Evolutionary conservation across 2,329 filamentous ascomycete genomes (phyloP).

Genomic region (Fusarium temperatum): DNA sequence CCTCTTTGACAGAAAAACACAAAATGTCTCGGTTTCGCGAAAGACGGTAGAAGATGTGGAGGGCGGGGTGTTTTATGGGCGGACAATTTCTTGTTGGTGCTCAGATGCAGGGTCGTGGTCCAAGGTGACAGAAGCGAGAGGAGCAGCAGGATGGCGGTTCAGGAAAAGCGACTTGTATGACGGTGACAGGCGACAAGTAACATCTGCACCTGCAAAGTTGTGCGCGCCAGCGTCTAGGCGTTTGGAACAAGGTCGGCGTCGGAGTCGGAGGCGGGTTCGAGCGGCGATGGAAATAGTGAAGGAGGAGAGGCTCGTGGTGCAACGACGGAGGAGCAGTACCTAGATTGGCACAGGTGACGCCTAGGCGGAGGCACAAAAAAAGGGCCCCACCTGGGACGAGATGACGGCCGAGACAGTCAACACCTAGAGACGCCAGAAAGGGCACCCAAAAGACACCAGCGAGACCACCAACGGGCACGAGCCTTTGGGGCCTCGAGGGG

Average conservation of each 20-base stretch:
- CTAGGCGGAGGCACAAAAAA: slow-evolving; percentile 44
- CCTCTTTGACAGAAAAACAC: slow-evolving; percentile 3
- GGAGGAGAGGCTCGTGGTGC: slow-evolving; percentile 45
- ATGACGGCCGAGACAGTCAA: slow-evolving; percentile 46
- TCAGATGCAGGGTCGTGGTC: slow-evolving; percentile 38
- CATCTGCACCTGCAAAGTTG: slow-evolving; percentile 41
- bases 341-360: slow-evolving; percentile 47
- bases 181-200: slow-evolving; percentile 42
- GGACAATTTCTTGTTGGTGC: slow-evolving; percentile 41
- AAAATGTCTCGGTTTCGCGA: slow-evolving; percentile 29
- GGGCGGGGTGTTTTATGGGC: slow-evolving; percentile 43
- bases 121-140: slow-evolving; percentile 28
- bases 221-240: slow-evolving; percentile 43
- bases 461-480: slow-evolving; percentile 42
- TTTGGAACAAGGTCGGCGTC: slow-evolving; percentile 37
- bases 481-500: slow-evolving; percentile 39
- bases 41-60: slow-evolving; percentile 36
- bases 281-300: slow-evolving; percentile 41
- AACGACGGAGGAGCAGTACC: slow-evolving; percentile 44
- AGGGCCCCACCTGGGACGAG: slow-evolving; percentile 45
- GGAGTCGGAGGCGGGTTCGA: slow-evolving; percentile 31
- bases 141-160: slow-evolving; percentile 33
- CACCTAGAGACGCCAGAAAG: slow-evolving; percentile 27
- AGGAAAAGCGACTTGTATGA: slow-evolving; percentile 43
- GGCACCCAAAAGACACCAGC: slow-evolving; percentile 32